Percentiles rank a stretch among this genome's conserved stretches.
These are phyloP conservation scores for Mycosphaerella arachidis DNA, from an alignment of 2,329 filamentous ascomycete genomes.

Conservation along the genomic window DNA sequence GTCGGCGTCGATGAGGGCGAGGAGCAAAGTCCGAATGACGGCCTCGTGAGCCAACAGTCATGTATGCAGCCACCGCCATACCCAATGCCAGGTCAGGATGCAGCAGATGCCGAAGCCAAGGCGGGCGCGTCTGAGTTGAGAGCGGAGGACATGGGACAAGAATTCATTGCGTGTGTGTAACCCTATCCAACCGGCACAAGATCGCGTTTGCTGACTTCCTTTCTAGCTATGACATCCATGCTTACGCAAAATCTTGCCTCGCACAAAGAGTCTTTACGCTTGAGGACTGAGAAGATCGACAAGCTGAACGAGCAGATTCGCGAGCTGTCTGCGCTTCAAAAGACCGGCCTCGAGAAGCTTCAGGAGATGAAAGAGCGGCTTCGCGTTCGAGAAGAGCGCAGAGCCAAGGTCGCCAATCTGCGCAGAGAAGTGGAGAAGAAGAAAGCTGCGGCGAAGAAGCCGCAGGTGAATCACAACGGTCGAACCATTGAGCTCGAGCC, in stretches of 20 bases:
- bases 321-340: slow-evolving; percentile 71
- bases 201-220: slow-evolving; percentile 18
- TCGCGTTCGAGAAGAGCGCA: slow-evolving; percentile 59
- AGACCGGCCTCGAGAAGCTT: slow-evolving; percentile 68
- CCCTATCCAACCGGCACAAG: not conserved
- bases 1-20: slow-evolving; percentile 65
- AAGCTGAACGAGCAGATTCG: slow-evolving; percentile 75
- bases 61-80: slow-evolving; percentile 9
- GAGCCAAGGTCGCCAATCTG: slow-evolving; percentile 75
- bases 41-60: slow-evolving; percentile 23
- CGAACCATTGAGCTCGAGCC: slow-evolving; percentile 17
- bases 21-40: slow-evolving; percentile 21
- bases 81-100: slow-evolving; percentile 15
- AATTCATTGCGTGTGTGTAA: slow-evolving; percentile 71
- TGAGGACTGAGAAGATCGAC: slow-evolving; percentile 81
- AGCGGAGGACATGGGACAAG: slow-evolving; percentile 70
- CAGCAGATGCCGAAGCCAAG: slow-evolving; percentile 38
- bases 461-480: slow-evolving; percentile 21
- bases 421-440: slow-evolving; percentile 55
- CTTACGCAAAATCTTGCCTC: slow-evolving; percentile 72
- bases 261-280: slow-evolving; percentile 73
- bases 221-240: slow-evolving; percentile 71
- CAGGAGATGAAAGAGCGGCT: slow-evolving; percentile 65
- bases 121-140: slow-evolving; percentile 38
- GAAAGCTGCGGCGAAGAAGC: slow-evolving; percentile 11